Evolutionary conservation across 495 filamentous ascomycete species (phyloP), one percentile per base, ranked within the genome.

Genomic region (Penicillium crystallinum): DNA sequence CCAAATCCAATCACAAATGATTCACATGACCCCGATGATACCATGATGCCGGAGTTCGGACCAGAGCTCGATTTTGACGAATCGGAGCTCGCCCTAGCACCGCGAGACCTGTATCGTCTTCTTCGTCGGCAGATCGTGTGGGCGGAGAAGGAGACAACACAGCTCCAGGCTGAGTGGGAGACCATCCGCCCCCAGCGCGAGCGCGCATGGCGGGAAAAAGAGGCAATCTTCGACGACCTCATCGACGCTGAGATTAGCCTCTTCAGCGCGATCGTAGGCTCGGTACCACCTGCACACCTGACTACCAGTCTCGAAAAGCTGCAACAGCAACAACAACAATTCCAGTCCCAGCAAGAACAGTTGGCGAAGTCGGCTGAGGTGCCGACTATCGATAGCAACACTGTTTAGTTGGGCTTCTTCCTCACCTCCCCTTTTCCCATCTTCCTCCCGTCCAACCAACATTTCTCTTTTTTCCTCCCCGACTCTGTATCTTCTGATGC

Each of bases 181-280:
- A 71, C 64, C 18, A 72, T 88, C 58, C 83, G 89, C 61, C 81
- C 80, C 39, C 69, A 79, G 54, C 80, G 88, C 53, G 83, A 83
- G 67, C 74, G 85, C 23, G 87, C 93, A 54, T 97, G 90, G 89
- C 67, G 81, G 2, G 85, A 86, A 65, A 98, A 97, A 67, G 90
- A 97, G 63, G 66, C 77, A 21, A 57, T 85, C 22, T 67, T 86
- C 14, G 79, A 82, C 41, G 81, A 84, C 52, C 51, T 78, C 29
- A 77, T 84, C 61, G 81, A 85, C 55, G 76, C 70, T 2, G 80
- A 86, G 59, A 39, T 80, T 15, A 68, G 69, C 35, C 58, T 78
- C 6, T 69, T 73, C 35, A 69, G 61, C 25, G 65, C 67, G 7
- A 61, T 77, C 18, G 64, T 73, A 2, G 61, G 62, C 6, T 23